Evolutionary conservation across 768 basidiomycete genomes (phyloP).

Genomic region (Kwoniella shandongensis): DNA sequence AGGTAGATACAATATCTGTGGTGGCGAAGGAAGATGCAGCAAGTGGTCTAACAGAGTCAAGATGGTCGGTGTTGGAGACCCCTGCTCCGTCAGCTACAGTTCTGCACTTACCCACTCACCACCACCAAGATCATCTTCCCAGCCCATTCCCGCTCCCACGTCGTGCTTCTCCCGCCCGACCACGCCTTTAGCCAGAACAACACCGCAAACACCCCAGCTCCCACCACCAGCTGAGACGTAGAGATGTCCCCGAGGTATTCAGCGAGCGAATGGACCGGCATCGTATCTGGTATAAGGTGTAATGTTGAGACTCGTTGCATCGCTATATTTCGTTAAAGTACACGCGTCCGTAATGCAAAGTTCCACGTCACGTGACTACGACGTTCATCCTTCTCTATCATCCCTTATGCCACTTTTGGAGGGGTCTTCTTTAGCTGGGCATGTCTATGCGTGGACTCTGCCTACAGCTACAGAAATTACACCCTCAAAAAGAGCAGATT

Average conservation of each 20-base stretch:
- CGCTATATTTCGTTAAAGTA: no score
- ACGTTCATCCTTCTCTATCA: not conserved
- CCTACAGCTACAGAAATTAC: not conserved
- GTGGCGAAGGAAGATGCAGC: conserved; percentile 45
- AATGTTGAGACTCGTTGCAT: no score
- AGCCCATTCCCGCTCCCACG: conserved; percentile 53
- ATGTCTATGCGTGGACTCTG: no score
- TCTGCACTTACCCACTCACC: conserved; percentile 27
- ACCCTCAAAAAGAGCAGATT: not conserved
- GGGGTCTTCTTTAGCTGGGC: not conserved
- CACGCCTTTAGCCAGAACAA: conserved; percentile 30
- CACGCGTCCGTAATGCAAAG: not conserved
- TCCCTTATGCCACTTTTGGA: not conserved
- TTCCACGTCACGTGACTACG: not conserved
- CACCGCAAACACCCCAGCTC: conserved; percentile 9
- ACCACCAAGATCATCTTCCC: conserved; percentile 52
- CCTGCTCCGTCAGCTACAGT: conserved; percentile 16
- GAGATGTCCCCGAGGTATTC: conserved; percentile 14
- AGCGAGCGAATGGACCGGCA: conserved; percentile 32
- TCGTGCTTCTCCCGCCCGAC: conserved; percentile 42
- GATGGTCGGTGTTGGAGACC: conserved; percentile 41
- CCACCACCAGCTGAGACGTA: conserved; percentile 6
- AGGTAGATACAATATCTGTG: conserved; percentile 51
- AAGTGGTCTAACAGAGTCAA: conserved; percentile 44
- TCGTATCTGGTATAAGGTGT: conserved; percentile 2